Base-by-base conservation (phyloP, 768 basidiomycete genomes). In the Rubroboletus satanas region DNA sequence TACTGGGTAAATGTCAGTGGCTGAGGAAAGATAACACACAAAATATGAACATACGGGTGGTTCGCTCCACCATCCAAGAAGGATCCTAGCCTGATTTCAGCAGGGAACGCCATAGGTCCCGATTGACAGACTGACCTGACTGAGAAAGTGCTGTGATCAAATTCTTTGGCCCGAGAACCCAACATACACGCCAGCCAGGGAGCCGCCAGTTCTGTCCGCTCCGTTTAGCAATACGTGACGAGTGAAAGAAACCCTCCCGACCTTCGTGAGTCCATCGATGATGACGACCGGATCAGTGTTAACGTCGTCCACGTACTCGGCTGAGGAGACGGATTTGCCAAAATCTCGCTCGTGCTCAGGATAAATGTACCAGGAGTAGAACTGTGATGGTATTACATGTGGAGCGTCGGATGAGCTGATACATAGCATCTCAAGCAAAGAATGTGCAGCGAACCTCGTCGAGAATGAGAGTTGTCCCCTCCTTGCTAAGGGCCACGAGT, bases 361-460 rank as follows among this genome's bases (percentile, higher is more conserved):
- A 68, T 95, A 96, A 51, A 93, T 87, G 69, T 96, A 95, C 92
- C 93, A 96, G 10, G 90, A 92, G 66, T 97, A 96, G 72, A 95
- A 93, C 86, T 95, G 59, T 15, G 45, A 41, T 17, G 10, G 18
- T 17, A 29, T 18, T 14, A 4, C 2, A 15, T 14, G 32, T 4
- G 23, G 11, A 35, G 28, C n/a, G 14, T 33, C 11, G n/a, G 32
- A 45, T 51, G 45, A 46, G 43, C 18, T 17, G 31, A 31, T 41
- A 26, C 38, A 23, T 33, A 28, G 18, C 12, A 33, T 23, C 42
- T 31, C 43, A 48, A 29, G 15, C 4, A 42, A 48, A 35, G 41
- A 32, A 52, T n/a, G n/a, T 37, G 33, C 14, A 31, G 42, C 69
- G 35, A 61, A 87, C 90, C 78, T 93, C 90, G 66, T 93, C 90